Conservation (phyloP, 2,329 filamentous ascomycete species). For the Fusarium multiceps region DNA sequence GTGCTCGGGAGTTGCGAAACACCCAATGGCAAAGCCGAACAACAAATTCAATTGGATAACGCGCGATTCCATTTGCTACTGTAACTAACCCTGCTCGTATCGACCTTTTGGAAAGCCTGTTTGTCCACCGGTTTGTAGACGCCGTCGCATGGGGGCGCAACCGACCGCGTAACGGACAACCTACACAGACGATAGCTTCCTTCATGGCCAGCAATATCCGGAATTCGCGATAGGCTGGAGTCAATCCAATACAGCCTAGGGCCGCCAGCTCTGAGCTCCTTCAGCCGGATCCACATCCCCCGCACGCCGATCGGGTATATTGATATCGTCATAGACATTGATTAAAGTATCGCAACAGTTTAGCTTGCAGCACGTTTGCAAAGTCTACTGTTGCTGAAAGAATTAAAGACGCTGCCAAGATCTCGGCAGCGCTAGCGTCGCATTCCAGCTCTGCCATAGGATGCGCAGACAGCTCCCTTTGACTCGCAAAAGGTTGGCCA, state of each 20-base stretch:
- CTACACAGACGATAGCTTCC: conserved; percentile 27
- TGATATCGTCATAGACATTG: conserved; percentile 40
- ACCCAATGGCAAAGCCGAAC: not conserved
- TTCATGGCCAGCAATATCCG: conserved; percentile 12
- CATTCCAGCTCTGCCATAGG: conserved; percentile 24
- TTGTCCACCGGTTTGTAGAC: conserved; percentile 8
- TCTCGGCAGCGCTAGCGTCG: conserved; percentile 25
- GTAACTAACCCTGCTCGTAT: conserved; percentile 23
- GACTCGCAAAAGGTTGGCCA: conserved; percentile 3
- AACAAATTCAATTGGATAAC: conserved; percentile 24
- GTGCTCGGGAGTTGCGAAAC: conserved; percentile 11
- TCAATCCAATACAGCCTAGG: conserved; percentile 14
- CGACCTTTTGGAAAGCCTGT: conserved; percentile 18
- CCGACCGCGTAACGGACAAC: conserved; percentile 35
- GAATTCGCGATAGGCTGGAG: conserved; percentile 1
- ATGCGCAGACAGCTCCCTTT: conserved; percentile 16
- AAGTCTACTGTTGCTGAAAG: conserved; percentile 2
- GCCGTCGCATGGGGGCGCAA: conserved; percentile 8
- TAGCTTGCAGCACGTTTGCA: conserved; percentile 15
- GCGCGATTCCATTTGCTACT: conserved; percentile 23
- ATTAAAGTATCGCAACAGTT: conserved; percentile 18
- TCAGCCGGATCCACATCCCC: conserved; percentile 24
- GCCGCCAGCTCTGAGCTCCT: conserved; percentile 3
- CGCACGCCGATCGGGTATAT: conserved; percentile 27
- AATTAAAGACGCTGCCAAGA: conserved; percentile 34